Evolutionary conservation across 73 alveolate species (phyloP), one percentile per base, ranked within the genome.

Genomic region (Paramecium pentaurelia): DNA sequence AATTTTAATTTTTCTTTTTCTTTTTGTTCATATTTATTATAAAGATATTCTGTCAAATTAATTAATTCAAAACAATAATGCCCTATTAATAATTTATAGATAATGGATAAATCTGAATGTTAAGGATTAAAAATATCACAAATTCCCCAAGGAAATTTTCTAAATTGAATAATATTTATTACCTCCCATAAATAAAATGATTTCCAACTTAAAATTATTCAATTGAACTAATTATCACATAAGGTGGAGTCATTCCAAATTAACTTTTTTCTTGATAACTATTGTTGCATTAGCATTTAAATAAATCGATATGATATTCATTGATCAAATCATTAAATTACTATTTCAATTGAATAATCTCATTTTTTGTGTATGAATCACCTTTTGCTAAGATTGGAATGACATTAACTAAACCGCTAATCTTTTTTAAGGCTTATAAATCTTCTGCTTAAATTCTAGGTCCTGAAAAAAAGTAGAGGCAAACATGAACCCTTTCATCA

Each of bases 121-220:
- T 45, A 59, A 7, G 94, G 94, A 73, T 89, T 83, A 18, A 71
- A 77, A 12, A 89, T 89, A 32, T 71, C 84, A 89, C 94, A 89
- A 9, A 89, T 89, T 71, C 94, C 94, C 94, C 94, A 89, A 4
- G 94, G 92, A 47, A 71, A 89, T 89, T 89, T 71, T 73, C 94
- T 89, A 71, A 20, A 22, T 5, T 16, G 7, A 10, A 12, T 30
- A 71, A 1, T 16, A 3, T 16, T 20, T 16, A 11, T 5, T 71
- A 89, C 94, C 94, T 89, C 73, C 92, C 94, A 71, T 89, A 89
- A 18, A 70, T 44, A 8, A 71, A 37, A 58, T 89, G 64, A 37
- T 71, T 47, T 71, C 75, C 91, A 12, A 71, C 58, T 73, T 89
- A 84, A 51, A 89, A 71, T 89, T 89, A 47, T 73, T 89, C 73